These are phyloP conservation scores for Cicer chorassanicum DNA, from an alignment of 306 rosid genomes.

Conservation along the genomic window DNA sequence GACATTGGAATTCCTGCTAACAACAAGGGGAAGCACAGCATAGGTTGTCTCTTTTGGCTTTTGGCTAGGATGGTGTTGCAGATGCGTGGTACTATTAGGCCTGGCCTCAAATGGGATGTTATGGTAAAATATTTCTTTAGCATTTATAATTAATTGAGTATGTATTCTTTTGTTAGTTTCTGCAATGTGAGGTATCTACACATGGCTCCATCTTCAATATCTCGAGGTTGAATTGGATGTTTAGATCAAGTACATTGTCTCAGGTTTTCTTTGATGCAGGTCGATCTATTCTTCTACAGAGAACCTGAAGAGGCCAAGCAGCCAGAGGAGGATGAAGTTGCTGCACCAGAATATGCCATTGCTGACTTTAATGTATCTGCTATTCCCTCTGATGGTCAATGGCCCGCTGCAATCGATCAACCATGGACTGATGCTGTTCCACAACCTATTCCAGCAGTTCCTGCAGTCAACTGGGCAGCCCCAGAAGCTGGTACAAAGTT, in stretches of 20 bases:
- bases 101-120: slow-evolving; percentile 82
- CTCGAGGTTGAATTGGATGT: not conserved
- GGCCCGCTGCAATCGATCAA: slow-evolving; percentile 49
- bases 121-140: slow-evolving; percentile 56
- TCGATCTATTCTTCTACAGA: slow-evolving; percentile 84
- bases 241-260: slow-evolving; percentile 36
- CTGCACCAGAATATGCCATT: slow-evolving; percentile 58
- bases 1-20: slow-evolving; percentile 96
- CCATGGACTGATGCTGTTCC: slow-evolving; percentile 46
- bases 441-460: slow-evolving; percentile 52
- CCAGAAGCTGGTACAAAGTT: slow-evolving; percentile 45
- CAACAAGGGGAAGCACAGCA: slow-evolving; percentile 91
- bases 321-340: slow-evolving; percentile 72
- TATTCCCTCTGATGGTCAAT: slow-evolving; percentile 47
- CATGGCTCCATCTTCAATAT: too few species aligned
- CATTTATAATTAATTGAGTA: not conserved
- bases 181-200: too few species aligned
- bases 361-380: slow-evolving; percentile 52
- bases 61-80: slow-evolving; percentile 92
- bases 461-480: slow-evolving; percentile 49
- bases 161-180: not conserved
- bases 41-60: slow-evolving; percentile 94
- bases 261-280: slow-evolving; percentile 52
- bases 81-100: slow-evolving; percentile 79
- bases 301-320: slow-evolving; percentile 86